A percentile compares a stretch with the other conserved stretches of the same genome.
Evolutionary conservation across 192 early-diverging fungal species (phyloP).

Genomic region (Jimgerdemannia flammicorona): DNA sequence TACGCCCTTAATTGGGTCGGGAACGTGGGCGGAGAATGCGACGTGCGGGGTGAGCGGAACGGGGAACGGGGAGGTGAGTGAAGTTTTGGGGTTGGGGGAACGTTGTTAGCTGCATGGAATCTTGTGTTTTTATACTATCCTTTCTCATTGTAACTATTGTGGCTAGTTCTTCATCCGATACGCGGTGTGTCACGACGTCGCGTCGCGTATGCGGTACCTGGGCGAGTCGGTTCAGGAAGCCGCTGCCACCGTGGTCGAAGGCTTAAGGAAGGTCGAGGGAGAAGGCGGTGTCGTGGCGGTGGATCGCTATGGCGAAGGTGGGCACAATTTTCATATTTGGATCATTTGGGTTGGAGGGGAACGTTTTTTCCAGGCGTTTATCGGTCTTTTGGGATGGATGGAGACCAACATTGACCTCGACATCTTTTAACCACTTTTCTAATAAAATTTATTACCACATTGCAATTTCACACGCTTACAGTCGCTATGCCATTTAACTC

Average conservation of each 20-base stretch:
- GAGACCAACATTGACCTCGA: too few species aligned
- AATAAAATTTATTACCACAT: too few species aligned
- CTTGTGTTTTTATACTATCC: not conserved
- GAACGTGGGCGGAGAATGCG: constrained; percentile 44
- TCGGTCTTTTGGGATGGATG: too few species aligned
- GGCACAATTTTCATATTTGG: not conserved
- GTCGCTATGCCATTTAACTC: constrained; percentile 40
- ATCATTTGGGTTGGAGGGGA: not conserved
- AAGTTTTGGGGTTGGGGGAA: not conserved
- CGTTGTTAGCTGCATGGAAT: not conserved
- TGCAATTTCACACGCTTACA: not conserved
- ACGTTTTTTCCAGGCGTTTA: not conserved
- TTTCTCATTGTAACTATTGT: too few species aligned
- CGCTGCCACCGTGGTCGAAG: constrained; percentile 20
- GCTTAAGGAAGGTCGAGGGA: constrained; percentile 28
- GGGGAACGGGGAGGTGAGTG: constrained; percentile 38
- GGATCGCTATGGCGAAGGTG: constrained; percentile 32
- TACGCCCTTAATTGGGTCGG: constrained; percentile 41
- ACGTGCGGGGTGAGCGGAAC: constrained; percentile 40
- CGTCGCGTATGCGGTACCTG: constrained; percentile 40
- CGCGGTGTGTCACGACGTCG: constrained; percentile 33
- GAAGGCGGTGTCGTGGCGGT: constrained; percentile 41
- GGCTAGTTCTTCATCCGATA: constrained; percentile 39
- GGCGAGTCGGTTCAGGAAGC: constrained; percentile 29
- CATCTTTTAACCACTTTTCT: too few species aligned